These are phyloP conservation scores for Boehmeria nivea DNA, from an alignment of 306 rosid genomes.

Conservation along the genomic window DNA sequence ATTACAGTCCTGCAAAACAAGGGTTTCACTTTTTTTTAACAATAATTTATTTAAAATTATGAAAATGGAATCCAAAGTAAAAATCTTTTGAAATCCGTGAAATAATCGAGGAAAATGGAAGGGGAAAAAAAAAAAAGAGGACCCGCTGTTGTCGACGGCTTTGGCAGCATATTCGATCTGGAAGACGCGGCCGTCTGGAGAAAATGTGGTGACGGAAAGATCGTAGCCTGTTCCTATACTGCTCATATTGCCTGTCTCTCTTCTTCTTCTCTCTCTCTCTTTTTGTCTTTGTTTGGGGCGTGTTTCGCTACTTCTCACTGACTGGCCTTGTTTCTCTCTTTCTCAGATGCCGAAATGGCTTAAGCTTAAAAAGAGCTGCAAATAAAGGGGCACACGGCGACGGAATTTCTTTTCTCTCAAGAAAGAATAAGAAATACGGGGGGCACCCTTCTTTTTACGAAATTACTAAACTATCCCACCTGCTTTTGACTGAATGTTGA, in stretches of 20 bases:
- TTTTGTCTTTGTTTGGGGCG: not conserved
- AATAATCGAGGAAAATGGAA: too few species aligned
- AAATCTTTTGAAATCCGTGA: too few species aligned
- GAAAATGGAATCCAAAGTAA: too few species aligned
- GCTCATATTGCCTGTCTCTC: slow-evolving; percentile 42
- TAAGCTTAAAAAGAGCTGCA: not conserved
- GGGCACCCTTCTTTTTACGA: too few species aligned
- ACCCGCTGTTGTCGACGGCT: slow-evolving; percentile 99
- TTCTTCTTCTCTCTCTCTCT: not conserved
- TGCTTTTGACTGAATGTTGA: too few species aligned
- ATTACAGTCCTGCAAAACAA: slow-evolving; percentile 76
- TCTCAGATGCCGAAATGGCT: not conserved
- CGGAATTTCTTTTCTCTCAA: slow-evolving; percentile 1
- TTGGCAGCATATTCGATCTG: slow-evolving; percentile 98
- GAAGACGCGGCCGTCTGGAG: slow-evolving; percentile 96
- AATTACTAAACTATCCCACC: too few species aligned
- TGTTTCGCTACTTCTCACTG: too few species aligned
- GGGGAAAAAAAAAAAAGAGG: not conserved
- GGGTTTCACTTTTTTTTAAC: not conserved
- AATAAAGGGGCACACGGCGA: not conserved
- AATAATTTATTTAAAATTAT: too few species aligned
- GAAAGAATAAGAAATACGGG: not conserved
- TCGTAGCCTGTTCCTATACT: slow-evolving; percentile 99
- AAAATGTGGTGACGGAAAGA: slow-evolving; percentile 95
- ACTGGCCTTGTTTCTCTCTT: not conserved